Conservation (phyloP, 257 asterid genomes). For the Plectranthus barbatus region DNA sequence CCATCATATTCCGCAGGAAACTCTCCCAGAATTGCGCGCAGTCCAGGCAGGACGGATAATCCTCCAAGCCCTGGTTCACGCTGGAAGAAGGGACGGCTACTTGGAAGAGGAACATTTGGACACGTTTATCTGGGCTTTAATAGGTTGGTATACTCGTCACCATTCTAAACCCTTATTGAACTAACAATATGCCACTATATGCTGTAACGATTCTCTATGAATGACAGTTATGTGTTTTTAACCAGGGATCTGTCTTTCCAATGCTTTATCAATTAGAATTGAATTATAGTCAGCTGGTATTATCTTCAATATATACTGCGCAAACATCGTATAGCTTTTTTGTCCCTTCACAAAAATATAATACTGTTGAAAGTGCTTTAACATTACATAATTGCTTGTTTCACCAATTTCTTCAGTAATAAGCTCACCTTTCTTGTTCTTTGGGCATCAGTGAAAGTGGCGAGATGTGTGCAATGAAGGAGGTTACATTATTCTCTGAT, state of each 20-base stretch:
- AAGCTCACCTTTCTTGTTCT: constrained; percentile 1
- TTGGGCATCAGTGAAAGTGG: constrained; percentile 55
- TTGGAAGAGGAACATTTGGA: constrained; percentile 68
- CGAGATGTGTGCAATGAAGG: constrained; percentile 77
- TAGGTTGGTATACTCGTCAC: constrained; percentile 26
- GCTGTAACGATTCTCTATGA: neutral
- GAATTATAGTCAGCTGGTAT: neutral
- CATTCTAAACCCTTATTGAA: constrained; percentile 6
- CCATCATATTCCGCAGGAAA: constrained; percentile 32
- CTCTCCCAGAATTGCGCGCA: constrained; percentile 25
- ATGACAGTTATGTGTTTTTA: neutral
- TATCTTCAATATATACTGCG: neutral
- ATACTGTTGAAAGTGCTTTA: neutral
- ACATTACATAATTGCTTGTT: neutral
- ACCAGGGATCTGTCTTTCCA: neutral
- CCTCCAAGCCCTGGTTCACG: constrained; percentile 31
- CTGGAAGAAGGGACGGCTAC: constrained; percentile 63
- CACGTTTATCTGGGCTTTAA: constrained; percentile 60
- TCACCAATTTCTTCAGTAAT: neutral
- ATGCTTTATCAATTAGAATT: neutral
- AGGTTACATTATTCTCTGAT: constrained; percentile 43
- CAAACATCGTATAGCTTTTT: constrained; percentile 4
- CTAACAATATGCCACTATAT: constrained; percentile 2
- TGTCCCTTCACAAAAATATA: neutral
- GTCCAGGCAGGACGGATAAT: constrained; percentile 29